A percentile compares a stretch with the other conserved stretches of the same genome.
Evolutionary conservation across 306 rosid genomes (phyloP).

Genomic region (Acacia melanoxylon): DNA sequence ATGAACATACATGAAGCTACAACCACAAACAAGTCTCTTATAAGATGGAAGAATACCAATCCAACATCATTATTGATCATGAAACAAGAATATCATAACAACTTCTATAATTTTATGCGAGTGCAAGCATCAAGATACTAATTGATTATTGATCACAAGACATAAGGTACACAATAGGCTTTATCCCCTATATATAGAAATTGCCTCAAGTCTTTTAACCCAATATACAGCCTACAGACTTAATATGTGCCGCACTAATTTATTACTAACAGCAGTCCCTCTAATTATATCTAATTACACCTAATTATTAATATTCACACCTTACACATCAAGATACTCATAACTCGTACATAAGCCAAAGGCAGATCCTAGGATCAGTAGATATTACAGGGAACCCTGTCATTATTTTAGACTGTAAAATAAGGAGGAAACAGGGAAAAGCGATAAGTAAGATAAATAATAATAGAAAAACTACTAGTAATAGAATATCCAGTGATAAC

Average conservation of each 20-base stretch:
- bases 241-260: no score
- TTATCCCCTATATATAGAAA: no score
- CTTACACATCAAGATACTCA: neutral
- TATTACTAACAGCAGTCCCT: no score
- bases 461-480: neutral
- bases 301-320: no score
- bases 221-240: no score
- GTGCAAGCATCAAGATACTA: neutral
- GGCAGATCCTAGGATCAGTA: neutral
- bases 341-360: slow-evolving; percentile 1
- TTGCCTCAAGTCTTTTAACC: no score
- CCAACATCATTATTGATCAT: neutral
- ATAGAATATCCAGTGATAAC: neutral
- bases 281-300: no score
- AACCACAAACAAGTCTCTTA: neutral
- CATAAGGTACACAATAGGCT: no score
- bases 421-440: neutral
- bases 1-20: slow-evolving; percentile 18
- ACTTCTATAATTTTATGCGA: neutral
- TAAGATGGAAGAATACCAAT: slow-evolving; percentile 22
- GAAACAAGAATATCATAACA: neutral
- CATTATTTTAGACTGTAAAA: neutral
- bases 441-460: neutral
- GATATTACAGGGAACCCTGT: neutral
- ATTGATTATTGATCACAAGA: no score